Conservation (phyloP, 2,329 filamentous ascomycete species). For the Alternaria viburni region DNA sequence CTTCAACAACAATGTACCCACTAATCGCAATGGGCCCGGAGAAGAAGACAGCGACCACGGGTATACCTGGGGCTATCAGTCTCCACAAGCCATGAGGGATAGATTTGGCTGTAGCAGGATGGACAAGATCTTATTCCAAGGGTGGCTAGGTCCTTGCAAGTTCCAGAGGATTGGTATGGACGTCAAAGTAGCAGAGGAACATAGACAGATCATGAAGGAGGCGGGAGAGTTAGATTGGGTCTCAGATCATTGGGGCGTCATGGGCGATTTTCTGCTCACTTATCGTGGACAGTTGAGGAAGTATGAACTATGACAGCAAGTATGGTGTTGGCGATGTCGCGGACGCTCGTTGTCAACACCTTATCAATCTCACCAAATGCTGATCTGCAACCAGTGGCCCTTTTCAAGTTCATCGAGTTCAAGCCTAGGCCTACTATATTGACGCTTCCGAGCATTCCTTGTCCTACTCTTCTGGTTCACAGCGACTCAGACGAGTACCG, state of each 20-base stretch:
- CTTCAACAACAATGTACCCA: background rate
- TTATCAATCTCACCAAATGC: background rate
- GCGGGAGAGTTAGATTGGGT: slow-evolving; percentile 56
- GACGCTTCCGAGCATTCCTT: background rate
- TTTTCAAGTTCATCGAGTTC: background rate
- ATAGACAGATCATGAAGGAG: slow-evolving; percentile 30
- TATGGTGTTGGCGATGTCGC: background rate
- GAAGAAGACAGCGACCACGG: slow-evolving; percentile 58
- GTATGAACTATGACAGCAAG: background rate
- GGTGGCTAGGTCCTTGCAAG: slow-evolving; percentile 35
- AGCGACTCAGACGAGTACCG: background rate
- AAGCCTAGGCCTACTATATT: background rate
- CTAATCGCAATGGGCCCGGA: background rate
- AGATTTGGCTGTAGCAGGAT: slow-evolving; percentile 60
- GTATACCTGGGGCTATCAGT: slow-evolving; percentile 66
- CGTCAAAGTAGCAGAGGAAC: slow-evolving; percentile 51
- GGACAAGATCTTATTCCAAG: slow-evolving; percentile 62
- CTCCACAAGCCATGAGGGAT: slow-evolving; percentile 47
- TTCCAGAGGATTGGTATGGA: slow-evolving; percentile 59
- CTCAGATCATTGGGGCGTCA: slow-evolving; percentile 59
- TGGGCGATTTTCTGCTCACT: slow-evolving; percentile 33
- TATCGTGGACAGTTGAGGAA: background rate
- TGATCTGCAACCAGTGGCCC: background rate
- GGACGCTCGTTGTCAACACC: background rate
- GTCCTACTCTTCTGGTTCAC: background rate